Base-by-base conservation (phyloP, 176 grass and related monocot genomes). In the Oryza nivara region DNA sequence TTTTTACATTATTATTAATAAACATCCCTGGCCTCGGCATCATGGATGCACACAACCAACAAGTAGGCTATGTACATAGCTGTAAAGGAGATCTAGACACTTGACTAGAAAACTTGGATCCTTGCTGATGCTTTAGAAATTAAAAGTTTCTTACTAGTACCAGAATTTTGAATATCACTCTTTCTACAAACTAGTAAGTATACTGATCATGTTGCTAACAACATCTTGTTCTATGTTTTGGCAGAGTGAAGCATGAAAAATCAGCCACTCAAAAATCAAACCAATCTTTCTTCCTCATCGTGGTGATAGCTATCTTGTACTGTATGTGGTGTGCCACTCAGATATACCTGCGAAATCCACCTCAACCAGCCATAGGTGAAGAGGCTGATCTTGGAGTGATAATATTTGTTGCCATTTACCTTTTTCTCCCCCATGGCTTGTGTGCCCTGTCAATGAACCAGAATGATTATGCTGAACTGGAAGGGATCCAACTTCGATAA, bases 361-460 rank as follows among this genome's bases (percentile, higher is more conserved):
- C 85, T 72, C 92, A 88, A 47, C 89, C 95, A 0, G 91, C 95
- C 9, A 90, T 97, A 28, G 95, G 95, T 81, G 95, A 97, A 95
- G 95, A 97, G 80, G 95, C 95, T 79, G 95, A 97, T 91, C 95
- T 97, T 19, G 95, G 95, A 41, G 92, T 97, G 44, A 85, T 97
- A 41, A 82, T 97, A 4, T 97, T 97, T 86, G 75, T 97, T 65
- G 61, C 74, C 49, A 78, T 91, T 85, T 97, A 93, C 72, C 92
- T 95, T 79, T 94, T 97, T 72, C 89, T 95, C 19, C 95, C 95
- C 0, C 92, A 97, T 84, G 86, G 87, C 22, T 83, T 95, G 34
- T 97, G 92, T 15, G 76, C 84, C 79, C 65, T 97, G 60, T 95
- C 95, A 0, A 93, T 91, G 90, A 88, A 93, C 82, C 85, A 88